Evolutionary conservation across 1,139 yeast species (phyloP).

Genomic region (Saccharomyces pastorianus): DNA sequence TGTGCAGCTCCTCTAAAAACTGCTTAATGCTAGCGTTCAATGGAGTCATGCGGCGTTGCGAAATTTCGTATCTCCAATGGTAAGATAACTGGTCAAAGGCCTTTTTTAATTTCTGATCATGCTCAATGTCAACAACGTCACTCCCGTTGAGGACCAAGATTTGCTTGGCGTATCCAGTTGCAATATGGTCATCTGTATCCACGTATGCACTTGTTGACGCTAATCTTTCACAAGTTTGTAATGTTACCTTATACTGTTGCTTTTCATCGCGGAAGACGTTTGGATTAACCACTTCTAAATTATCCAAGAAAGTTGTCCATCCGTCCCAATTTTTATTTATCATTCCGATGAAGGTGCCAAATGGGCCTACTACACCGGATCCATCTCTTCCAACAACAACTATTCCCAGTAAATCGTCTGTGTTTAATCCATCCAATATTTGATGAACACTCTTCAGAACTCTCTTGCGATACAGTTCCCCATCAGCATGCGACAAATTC

Average conservation of each 20-base stretch:
- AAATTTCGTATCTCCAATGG: not conserved
- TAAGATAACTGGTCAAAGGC: not conserved
- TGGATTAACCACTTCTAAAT: constrained; percentile 21
- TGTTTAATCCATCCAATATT: constrained; percentile 32
- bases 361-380: constrained; percentile 27
- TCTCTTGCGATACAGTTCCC: constrained; percentile 1
- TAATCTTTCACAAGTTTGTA: not conserved
- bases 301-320: constrained; percentile 44
- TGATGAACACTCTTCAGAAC: not conserved
- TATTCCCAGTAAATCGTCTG: constrained; percentile 46
- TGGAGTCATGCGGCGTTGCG: not conserved
- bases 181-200: not conserved
- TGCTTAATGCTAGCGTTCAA: not conserved
- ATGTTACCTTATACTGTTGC: not conserved
- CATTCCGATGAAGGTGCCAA: constrained; percentile 51
- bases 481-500: constrained; percentile 26
- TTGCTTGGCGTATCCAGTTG: not conserved
- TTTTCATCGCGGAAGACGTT: not conserved
- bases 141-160: not conserved
- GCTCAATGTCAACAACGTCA: not conserved
- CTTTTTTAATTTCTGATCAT: not conserved
- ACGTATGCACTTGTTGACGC: not conserved
- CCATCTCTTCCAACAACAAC: constrained; percentile 47
- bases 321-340: constrained; percentile 47
- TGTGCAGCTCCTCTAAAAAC: not conserved